A percentile compares a stretch with the other conserved stretches of the same genome.
These are phyloP conservation scores for Arthroderma sp. DNA, from an alignment of 2,329 filamentous ascomycete genomes.

Conservation along the genomic window DNA sequence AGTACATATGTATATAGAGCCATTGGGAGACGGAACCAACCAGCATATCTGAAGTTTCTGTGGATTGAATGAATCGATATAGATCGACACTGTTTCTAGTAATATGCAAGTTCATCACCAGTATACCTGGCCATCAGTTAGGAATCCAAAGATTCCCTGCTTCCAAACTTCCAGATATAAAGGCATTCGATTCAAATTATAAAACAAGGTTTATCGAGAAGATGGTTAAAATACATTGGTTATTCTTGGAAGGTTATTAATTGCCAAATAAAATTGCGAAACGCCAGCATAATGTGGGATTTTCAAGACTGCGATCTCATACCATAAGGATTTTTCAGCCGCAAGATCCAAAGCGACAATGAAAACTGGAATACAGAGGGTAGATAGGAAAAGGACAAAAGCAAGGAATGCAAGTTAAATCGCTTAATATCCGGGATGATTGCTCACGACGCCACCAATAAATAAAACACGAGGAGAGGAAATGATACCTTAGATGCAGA, in stretches of 20 bases:
- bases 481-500: neutral
- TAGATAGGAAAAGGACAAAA: neutral
- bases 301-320: neutral
- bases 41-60: no score
- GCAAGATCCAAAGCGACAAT: neutral
- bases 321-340: neutral
- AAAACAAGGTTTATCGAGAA: neutral
- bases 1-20: no score
- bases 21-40: no score
- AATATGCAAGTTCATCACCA: no score
- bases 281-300: neutral
- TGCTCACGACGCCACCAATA: neutral
- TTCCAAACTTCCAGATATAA: no score
- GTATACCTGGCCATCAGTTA: no score
- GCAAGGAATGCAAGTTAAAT: neutral
- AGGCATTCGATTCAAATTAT: neutral
- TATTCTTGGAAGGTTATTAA: neutral
- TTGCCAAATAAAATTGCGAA: neutral
- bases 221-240: neutral
- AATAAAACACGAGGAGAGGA: neutral
- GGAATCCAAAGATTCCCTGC: no score
- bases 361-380: neutral
- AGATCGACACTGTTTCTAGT: no score
- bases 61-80: no score
- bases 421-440: conserved; percentile 1